phyloP scores from a whole-genome alignment of 495 filamentous ascomycete species.

The Filosporella fistucella region DNA sequence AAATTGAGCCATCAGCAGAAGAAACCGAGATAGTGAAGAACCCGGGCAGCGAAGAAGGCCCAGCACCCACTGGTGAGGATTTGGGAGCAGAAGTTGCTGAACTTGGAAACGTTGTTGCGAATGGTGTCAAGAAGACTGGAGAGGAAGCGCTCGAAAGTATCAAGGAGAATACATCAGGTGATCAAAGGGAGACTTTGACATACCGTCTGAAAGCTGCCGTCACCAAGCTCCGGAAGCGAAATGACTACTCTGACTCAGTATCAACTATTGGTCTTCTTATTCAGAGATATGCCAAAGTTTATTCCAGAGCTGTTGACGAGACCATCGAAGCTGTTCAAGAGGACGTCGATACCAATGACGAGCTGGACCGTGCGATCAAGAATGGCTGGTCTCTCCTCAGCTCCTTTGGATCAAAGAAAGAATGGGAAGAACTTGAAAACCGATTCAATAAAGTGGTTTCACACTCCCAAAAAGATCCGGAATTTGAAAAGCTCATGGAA shows the following conservation, averaged over 20 bases:
- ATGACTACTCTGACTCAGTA: slow-evolving; percentile 82
- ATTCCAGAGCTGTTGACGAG: slow-evolving; percentile 65
- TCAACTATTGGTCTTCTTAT: slow-evolving; percentile 71
- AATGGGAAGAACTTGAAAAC: slow-evolving; percentile 72
- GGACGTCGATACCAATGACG: slow-evolving; percentile 66
- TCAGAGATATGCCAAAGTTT: slow-evolving; percentile 71
- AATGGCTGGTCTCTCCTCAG: slow-evolving; percentile 75
- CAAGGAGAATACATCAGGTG: slow-evolving; percentile 61
- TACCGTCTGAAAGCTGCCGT: slow-evolving; percentile 73
- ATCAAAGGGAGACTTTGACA: slow-evolving; percentile 67
- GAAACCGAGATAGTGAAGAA: slow-evolving; percentile 54
- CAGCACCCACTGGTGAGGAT: slow-evolving; percentile 50
- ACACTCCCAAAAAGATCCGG: slow-evolving; percentile 71
- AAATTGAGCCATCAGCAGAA: slow-evolving; percentile 60
- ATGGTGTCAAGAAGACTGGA: slow-evolving; percentile 61
- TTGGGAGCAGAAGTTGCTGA: slow-evolving; percentile 58
- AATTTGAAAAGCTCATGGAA: slow-evolving; percentile 74
- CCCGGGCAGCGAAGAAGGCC: slow-evolving; percentile 49
- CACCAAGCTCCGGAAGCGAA: slow-evolving; percentile 65
- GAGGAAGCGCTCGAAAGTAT: slow-evolving; percentile 61
- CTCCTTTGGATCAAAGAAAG: slow-evolving; percentile 67
- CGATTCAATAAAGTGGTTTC: slow-evolving; percentile 63
- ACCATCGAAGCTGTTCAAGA: slow-evolving; percentile 58
- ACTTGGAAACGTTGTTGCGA: slow-evolving; percentile 56
- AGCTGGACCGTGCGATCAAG: slow-evolving; percentile 67